Conservation (phyloP, 78 protist species). For the Cavenderia fasciculata region DNA sequence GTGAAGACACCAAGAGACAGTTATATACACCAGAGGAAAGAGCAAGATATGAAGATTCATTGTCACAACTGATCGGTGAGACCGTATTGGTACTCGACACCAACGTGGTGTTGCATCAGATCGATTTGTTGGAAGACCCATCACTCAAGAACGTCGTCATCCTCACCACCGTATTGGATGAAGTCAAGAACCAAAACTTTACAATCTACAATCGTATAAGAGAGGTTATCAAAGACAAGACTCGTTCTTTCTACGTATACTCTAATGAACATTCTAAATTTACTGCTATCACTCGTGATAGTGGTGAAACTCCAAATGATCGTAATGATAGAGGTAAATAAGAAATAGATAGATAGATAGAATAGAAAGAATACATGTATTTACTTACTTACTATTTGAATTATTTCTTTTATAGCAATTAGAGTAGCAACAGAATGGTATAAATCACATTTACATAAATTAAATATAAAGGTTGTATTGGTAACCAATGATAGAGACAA, state of each 20-base stretch:
- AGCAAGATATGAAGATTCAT: not conserved
- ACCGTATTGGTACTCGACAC: slow-evolving; percentile 84
- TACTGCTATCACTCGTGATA: slow-evolving; percentile 70
- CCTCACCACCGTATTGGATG: slow-evolving; percentile 87
- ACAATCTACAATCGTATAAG: slow-evolving; percentile 72
- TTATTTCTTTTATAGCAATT: slow-evolving; percentile 32
- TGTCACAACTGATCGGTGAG: not conserved
- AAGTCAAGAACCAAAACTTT: slow-evolving; percentile 76
- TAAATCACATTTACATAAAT: slow-evolving; percentile 54
- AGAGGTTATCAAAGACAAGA: slow-evolving; percentile 37
- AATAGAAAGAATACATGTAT: not conserved
- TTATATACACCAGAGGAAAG: slow-evolving; percentile 26
- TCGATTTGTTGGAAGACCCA: slow-evolving; percentile 87
- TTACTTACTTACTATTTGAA: not conserved
- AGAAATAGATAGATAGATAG: too few relatives aligned
- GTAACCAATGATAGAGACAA: slow-evolving; percentile 85
- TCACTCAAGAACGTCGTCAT: slow-evolving; percentile 78
- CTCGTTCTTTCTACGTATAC: slow-evolving; percentile 82
- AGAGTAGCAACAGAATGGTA: slow-evolving; percentile 83
- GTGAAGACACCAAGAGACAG: slow-evolving; percentile 29
- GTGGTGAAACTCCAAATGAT: slow-evolving; percentile 90
- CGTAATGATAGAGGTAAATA: slow-evolving; percentile 84
- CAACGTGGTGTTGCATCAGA: slow-evolving; percentile 89
- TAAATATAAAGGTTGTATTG: slow-evolving; percentile 34
- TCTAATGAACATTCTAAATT: slow-evolving; percentile 82